Evolutionary conservation across 163 green algal genomes (phyloP).

Genomic region (Scenedesmus sp.): DNA sequence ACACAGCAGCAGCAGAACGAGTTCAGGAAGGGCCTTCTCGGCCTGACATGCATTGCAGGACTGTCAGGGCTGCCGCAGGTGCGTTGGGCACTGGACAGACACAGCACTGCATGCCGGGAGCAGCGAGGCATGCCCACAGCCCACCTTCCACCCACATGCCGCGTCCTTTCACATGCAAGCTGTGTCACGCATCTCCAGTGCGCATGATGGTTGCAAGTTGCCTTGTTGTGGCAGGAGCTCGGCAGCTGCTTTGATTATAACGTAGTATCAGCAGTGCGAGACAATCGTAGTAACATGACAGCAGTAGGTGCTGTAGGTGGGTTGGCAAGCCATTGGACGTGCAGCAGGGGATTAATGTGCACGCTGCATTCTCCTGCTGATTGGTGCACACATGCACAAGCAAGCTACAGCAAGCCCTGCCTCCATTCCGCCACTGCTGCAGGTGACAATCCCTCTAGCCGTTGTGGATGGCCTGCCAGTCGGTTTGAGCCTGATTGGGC

Average conservation of each 20-base stretch:
- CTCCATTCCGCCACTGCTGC: conserved; percentile 1
- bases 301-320: too few species aligned
- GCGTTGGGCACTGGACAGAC: too few species aligned
- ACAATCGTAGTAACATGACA: too few species aligned
- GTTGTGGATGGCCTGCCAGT: conserved; percentile 80
- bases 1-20: conserved; percentile 74
- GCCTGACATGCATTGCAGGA: conserved; percentile 86
- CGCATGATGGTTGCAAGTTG: not conserved
- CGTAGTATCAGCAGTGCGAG: not conserved
- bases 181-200: too few species aligned
- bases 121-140: too few species aligned
- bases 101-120: too few species aligned
- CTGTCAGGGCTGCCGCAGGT: conserved; percentile 91
- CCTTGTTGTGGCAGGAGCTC: not conserved
- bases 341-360: too few species aligned
- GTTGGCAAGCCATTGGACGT: too few species aligned
- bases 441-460: conserved; percentile 82
- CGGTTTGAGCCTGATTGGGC: conserved; percentile 86
- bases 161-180: too few species aligned
- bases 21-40: conserved; percentile 77
- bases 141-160: too few species aligned
- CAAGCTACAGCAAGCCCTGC: too few species aligned
- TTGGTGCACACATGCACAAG: not conserved
- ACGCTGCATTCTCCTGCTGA: too few species aligned
- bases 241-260: not conserved